Percentiles rank a stretch among this genome's conserved stretches.
phyloP scores from a whole-genome alignment of 352 stramenopile species.

The Globisporangium emineosum region DNA sequence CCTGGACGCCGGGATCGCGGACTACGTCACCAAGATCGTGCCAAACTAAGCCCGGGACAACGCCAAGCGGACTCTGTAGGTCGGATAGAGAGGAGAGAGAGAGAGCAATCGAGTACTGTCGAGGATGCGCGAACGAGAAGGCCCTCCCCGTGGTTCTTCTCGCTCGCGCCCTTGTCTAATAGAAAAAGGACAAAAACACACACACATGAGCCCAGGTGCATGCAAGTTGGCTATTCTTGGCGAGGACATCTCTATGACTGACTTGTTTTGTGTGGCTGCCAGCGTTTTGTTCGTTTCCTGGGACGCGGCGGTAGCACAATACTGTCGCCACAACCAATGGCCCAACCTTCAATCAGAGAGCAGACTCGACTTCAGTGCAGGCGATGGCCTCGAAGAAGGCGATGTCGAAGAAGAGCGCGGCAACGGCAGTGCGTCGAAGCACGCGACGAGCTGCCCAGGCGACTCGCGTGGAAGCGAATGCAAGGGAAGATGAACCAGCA shows the following conservation, averaged over 20 bases:
- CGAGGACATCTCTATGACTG: not conserved
- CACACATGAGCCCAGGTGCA: not conserved
- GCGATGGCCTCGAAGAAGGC: not conserved
- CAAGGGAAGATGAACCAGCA: no score
- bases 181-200: constrained; percentile 12
- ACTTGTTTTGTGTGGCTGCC: not conserved
- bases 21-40: constrained; percentile 81
- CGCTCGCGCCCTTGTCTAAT: constrained; percentile 3
- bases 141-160: not conserved
- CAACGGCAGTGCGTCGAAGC: not conserved
- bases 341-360: not conserved
- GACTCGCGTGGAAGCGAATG: not conserved
- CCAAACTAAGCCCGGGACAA: constrained; percentile 47
- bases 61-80: not conserved
- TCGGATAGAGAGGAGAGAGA: constrained; percentile 10
- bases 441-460: not conserved
- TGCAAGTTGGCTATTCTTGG: no score
- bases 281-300: not conserved
- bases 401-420: not conserved
- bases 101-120: not conserved
- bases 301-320: not conserved
- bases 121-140: not conserved
- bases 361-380: not conserved
- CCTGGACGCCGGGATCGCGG: constrained; percentile 56
- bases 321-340: not conserved